Percentiles rank a stretch among this genome's conserved stretches.
These are phyloP conservation scores for Smithsoniella earleae DNA, from an alignment of 163 green algal genomes.

Conservation along the genomic window DNA sequence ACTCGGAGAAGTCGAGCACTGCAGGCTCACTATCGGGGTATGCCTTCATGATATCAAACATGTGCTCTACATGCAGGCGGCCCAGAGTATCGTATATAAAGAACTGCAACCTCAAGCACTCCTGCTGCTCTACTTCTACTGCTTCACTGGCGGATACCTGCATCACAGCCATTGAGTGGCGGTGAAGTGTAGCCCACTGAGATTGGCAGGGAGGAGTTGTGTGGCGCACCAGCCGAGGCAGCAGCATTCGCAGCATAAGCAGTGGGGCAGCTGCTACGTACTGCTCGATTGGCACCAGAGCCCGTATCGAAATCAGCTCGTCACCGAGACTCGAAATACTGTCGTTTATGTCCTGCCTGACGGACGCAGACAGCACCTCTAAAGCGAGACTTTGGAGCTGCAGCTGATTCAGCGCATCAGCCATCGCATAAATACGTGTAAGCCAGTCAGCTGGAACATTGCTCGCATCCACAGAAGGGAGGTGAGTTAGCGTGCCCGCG, in stretches of 20 bases:
- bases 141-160: neutral
- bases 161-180: neutral
- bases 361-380: neutral
- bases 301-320: neutral
- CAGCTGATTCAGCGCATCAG: neutral
- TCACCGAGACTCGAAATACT: neutral
- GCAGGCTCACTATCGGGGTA: constrained; percentile 67
- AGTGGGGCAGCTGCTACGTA: constrained; percentile 26
- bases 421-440: neutral
- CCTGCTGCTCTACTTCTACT: constrained; percentile 40
- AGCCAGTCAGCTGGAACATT: neutral
- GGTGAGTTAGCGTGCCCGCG: neutral
- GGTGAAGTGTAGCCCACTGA: neutral
- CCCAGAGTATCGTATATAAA: constrained; percentile 67
- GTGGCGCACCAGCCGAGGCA: constrained; percentile 7
- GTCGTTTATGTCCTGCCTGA: constrained; percentile 1
- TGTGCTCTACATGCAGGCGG: constrained; percentile 43
- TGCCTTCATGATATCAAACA: constrained; percentile 86
- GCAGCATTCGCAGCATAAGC: constrained; percentile 21
- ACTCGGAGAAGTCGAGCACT: constrained; percentile 57
- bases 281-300: neutral
- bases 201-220: neutral
- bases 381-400: neutral
- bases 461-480: neutral
- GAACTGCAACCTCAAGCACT: constrained; percentile 56